phyloP scores from a whole-genome alignment of 306 rosid species.

The Cucurbita maxima region DNA sequence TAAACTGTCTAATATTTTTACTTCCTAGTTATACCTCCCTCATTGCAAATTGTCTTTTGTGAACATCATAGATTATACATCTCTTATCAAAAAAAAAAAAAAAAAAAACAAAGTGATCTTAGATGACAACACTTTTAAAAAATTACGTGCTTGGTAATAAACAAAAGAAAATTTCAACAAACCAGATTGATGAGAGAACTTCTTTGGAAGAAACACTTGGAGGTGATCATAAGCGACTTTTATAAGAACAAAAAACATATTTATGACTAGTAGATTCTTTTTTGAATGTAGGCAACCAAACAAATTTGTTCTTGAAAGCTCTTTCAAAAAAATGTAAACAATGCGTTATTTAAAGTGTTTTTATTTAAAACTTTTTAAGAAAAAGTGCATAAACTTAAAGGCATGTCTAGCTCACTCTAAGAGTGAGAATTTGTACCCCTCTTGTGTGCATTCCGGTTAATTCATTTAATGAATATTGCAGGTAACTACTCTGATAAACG shows the following conservation, averaged over 20 bases:
- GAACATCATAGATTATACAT: too few relatives aligned
- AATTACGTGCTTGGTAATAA: too few relatives aligned
- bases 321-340: background rate
- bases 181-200: background rate
- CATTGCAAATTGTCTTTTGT: too few relatives aligned
- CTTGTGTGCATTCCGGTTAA: conserved; percentile 8
- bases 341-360: background rate
- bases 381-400: background rate
- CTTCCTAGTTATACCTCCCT: too few relatives aligned
- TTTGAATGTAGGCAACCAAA: background rate
- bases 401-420: background rate
- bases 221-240: background rate
- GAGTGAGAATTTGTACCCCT: conserved; percentile 10
- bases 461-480: conserved; percentile 7
- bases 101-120: background rate
- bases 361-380: background rate
- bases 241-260: background rate
- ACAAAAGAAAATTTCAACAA: too few relatives aligned
- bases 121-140: background rate
- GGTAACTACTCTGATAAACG: conserved; percentile 59
- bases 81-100: too few relatives aligned
- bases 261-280: background rate
- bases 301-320: background rate
- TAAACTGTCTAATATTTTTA: too few relatives aligned
- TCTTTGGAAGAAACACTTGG: background rate